These are phyloP conservation scores for Magnaporthales sp. DNA, from an alignment of 2,329 filamentous ascomycete species.

Conservation along the genomic window DNA sequence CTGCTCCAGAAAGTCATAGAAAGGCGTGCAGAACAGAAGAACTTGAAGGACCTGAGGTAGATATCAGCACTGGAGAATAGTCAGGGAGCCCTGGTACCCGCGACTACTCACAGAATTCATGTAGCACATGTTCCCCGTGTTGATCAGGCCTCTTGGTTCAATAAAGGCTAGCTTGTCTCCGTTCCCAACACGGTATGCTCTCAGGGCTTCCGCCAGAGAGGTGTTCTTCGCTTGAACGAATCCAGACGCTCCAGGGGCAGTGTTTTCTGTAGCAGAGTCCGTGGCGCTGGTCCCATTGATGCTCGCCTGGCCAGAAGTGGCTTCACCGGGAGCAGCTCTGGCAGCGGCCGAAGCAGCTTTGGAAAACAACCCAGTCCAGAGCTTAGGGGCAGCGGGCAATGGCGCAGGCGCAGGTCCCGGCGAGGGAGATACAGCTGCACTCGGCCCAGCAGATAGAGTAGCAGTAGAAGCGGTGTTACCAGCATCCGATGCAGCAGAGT, in stretches of 20 bases:
- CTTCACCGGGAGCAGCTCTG: conserved; percentile 9
- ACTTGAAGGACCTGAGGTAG: conserved; percentile 75
- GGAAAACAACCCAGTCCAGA: conserved; percentile 29
- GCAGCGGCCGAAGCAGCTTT: conserved; percentile 15
- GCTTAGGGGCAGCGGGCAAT: conserved; percentile 22
- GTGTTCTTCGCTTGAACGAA: conserved; percentile 38
- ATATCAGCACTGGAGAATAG: conserved; percentile 22
- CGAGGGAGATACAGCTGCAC: conserved; percentile 4
- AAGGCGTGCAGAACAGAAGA: conserved; percentile 85
- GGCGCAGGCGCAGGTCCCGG: conserved; percentile 15
- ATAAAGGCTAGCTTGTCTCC: conserved; percentile 68
- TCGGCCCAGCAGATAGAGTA: conserved; percentile 4
- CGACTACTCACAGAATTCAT: conserved; percentile 83
- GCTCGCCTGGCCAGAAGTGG: conserved; percentile 9
- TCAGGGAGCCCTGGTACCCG: background rate
- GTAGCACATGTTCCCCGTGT: conserved; percentile 98
- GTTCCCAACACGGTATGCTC: conserved; percentile 59
- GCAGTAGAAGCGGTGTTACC: conserved; percentile 6
- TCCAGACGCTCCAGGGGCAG: conserved; percentile 16
- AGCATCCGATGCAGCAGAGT: conserved; percentile 4
- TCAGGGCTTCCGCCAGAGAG: conserved; percentile 70
- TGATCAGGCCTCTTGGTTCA: conserved; percentile 86
- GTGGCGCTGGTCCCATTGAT: conserved; percentile 16
- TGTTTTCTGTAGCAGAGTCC: conserved; percentile 14
- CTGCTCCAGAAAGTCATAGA: conserved; percentile 88